Percentiles rank a stretch among this genome's conserved stretches.
Conservation (phyloP, 352 stramenopile genomes). For the Sclerospora graminicola region DNA sequence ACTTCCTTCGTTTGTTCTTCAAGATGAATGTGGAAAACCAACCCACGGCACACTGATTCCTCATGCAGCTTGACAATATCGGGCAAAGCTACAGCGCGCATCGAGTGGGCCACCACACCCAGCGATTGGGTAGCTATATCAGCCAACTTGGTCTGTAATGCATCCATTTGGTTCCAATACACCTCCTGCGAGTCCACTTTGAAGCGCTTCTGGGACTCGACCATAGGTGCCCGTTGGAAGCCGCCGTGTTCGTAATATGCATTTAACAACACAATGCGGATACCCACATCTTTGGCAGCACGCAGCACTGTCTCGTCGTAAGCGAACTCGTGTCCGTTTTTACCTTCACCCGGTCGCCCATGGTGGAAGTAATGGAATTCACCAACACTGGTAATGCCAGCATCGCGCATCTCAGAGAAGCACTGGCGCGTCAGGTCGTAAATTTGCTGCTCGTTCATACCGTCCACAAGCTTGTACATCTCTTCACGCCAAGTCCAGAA, state of each 20-base stretch:
- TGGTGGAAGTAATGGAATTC: slow-evolving; percentile 83
- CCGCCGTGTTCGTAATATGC: slow-evolving; percentile 67
- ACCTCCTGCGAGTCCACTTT: slow-evolving; percentile 50
- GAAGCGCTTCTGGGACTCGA: slow-evolving; percentile 56
- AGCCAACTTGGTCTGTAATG: slow-evolving; percentile 17
- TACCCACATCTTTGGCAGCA: slow-evolving; percentile 50
- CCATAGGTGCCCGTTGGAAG: slow-evolving; percentile 50
- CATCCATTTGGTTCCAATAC: slow-evolving; percentile 67
- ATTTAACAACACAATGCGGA: slow-evolving; percentile 67
- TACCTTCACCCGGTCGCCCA: slow-evolving; percentile 22
- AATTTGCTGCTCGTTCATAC: slow-evolving; percentile 52
- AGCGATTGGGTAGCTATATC: slow-evolving; percentile 40
- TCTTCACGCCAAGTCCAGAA: slow-evolving; percentile 81
- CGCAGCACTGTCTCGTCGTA: slow-evolving; percentile 65
- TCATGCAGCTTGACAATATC: slow-evolving; percentile 61
- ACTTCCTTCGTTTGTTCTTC: slow-evolving; percentile 67
- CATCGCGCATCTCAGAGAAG: slow-evolving; percentile 71
- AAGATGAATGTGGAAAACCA: slow-evolving; percentile 64
- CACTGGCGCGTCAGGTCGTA: slow-evolving; percentile 62
- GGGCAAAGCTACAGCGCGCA: slow-evolving; percentile 48
- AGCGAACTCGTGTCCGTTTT: slow-evolving; percentile 32
- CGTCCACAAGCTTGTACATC: slow-evolving; percentile 73
- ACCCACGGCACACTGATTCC: slow-evolving; percentile 44
- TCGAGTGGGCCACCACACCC: slow-evolving; percentile 66
- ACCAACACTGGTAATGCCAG: slow-evolving; percentile 65